phyloP scores from a whole-genome alignment of 805 yeast species.

The Torulaspora gathmanii region DNA sequence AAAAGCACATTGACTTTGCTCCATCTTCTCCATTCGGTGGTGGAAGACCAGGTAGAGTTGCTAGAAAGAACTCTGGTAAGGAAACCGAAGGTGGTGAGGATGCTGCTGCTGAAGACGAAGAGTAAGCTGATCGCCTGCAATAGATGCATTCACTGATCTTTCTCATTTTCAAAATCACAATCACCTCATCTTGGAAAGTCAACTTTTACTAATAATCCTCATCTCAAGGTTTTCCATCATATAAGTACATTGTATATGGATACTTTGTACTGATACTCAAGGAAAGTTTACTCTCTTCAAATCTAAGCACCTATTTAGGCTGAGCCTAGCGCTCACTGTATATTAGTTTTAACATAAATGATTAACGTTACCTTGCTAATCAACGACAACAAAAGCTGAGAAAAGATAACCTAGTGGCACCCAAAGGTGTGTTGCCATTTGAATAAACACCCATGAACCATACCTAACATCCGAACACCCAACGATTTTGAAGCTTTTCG shows the following conservation, averaged over 20 bases:
- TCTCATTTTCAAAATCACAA: slow-evolving; percentile 1
- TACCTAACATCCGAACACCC: no score
- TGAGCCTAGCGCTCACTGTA: background rate
- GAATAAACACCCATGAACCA: no score
- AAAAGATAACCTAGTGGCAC: no score
- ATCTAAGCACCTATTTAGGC: background rate
- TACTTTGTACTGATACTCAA: slow-evolving; percentile 3
- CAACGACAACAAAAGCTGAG: no score
- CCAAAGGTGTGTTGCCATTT: no score
- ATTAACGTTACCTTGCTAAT: no score
- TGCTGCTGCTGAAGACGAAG: slow-evolving; percentile 68
- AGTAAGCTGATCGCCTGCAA: slow-evolving; percentile 44
- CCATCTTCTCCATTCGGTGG: slow-evolving; percentile 99
- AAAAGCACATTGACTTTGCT: slow-evolving; percentile 99
- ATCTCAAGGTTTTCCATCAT: slow-evolving; percentile 10
- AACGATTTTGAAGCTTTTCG: no score
- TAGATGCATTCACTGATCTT: slow-evolving; percentile 5
- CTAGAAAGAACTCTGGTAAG: slow-evolving; percentile 79
- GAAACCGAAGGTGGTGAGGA: slow-evolving; percentile 67
- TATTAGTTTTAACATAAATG: no score
- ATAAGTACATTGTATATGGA: slow-evolving; percentile 12
- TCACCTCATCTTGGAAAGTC: background rate
- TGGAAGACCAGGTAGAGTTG: slow-evolving; percentile 99
- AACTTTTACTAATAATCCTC: background rate
- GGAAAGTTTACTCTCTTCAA: background rate